phyloP scores from a whole-genome alignment of 108 stramenopile species.

The Schizochytrium sp. region DNA sequence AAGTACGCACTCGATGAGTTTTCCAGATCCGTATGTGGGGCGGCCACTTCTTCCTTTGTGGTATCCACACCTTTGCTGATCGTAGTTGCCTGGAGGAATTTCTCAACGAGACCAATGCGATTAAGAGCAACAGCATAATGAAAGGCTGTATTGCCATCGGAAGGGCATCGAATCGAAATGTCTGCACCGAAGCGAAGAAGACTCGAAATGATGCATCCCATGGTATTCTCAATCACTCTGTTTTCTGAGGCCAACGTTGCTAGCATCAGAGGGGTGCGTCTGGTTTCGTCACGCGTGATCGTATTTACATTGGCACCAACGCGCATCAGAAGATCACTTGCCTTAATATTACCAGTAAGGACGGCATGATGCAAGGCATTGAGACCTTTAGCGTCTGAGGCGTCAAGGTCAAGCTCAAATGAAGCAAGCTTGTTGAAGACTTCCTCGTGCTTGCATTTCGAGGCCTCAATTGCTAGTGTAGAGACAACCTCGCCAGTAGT shows the following conservation, averaged over 20 bases:
- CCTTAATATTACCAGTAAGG: background rate
- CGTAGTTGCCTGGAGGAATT: background rate
- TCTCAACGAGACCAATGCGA: background rate
- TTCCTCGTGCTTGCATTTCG: background rate
- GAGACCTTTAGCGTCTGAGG: background rate
- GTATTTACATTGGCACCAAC: background rate
- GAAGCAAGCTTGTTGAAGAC: background rate
- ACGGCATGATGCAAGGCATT: conserved; percentile 5
- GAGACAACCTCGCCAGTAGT: background rate
- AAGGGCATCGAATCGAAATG: background rate
- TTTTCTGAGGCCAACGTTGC: background rate
- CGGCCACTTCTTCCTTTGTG: no score
- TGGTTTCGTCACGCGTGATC: background rate
- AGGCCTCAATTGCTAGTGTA: background rate
- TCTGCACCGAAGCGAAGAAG: background rate
- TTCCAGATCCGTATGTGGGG: no score
- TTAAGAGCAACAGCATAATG: background rate
- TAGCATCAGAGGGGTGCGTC: conserved; percentile 23
- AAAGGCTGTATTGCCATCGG: conserved; percentile 1
- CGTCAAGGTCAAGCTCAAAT: background rate
- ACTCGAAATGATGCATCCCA: background rate
- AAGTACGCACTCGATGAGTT: no score
- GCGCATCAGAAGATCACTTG: background rate
- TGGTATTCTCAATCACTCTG: background rate
- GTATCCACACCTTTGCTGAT: no score